phyloP scores from a whole-genome alignment of 2,329 filamentous ascomycete genomes.

The Nemania diffusa region DNA sequence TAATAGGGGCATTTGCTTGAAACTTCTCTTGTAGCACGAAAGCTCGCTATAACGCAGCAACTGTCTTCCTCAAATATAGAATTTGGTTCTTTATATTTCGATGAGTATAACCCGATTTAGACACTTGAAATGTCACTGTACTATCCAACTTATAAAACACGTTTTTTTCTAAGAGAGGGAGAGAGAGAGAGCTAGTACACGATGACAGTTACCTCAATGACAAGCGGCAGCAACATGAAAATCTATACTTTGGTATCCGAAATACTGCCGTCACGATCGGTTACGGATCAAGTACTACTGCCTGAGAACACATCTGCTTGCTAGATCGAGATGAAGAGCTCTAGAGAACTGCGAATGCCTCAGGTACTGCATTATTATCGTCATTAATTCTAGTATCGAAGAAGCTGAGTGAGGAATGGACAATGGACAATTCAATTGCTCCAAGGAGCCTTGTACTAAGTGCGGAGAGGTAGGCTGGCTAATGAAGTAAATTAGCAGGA shows the following conservation, averaged over 20 bases:
- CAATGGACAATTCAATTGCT: slow-evolving; percentile 26
- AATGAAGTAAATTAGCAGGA: slow-evolving; percentile 12
- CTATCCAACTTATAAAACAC: too few relatives aligned
- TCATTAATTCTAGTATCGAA: background rate
- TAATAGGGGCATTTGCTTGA: too few relatives aligned
- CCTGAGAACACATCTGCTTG: background rate
- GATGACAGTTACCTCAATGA: background rate
- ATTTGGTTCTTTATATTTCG: too few relatives aligned
- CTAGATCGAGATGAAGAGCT: background rate
- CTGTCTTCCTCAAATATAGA: too few relatives aligned
- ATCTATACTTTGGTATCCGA: background rate
- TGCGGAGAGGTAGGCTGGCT: slow-evolving; percentile 6
- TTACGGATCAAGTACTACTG: background rate
- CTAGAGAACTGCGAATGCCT: background rate
- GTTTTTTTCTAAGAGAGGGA: too few relatives aligned
- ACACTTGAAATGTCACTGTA: too few relatives aligned
- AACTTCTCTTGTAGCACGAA: too few relatives aligned
- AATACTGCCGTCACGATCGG: background rate
- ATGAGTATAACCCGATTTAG: too few relatives aligned
- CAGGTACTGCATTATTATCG: background rate
- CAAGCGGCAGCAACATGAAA: background rate
- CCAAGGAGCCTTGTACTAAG: slow-evolving; percentile 9
- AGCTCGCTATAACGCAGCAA: too few relatives aligned
- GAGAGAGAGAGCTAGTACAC: too few relatives aligned
- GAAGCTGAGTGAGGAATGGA: too few relatives aligned